Evolutionary conservation across 768 basidiomycete genomes (phyloP).

Genomic region (Grammothele lineata): DNA sequence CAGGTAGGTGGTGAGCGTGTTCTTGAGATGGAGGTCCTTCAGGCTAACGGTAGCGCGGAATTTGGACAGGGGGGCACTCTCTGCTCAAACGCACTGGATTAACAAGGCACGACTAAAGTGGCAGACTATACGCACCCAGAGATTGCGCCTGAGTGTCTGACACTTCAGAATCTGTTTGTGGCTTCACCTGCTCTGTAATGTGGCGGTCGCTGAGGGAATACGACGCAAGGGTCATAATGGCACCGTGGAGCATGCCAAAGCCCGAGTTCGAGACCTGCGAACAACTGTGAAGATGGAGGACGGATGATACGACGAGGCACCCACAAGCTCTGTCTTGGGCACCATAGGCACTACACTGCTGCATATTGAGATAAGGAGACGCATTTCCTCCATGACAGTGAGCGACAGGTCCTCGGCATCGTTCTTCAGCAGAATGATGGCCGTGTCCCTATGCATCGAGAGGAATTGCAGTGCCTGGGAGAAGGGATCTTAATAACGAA

Average conservation of each 20-base stretch:
- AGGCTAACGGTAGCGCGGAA: slow-evolving; percentile 56
- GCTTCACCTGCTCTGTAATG: slow-evolving; percentile 54
- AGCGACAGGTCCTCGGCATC: slow-evolving; percentile 58
- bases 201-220: slow-evolving; percentile 57
- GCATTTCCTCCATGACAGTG: slow-evolving; percentile 71
- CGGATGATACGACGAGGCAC: slow-evolving; percentile 27
- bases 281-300: slow-evolving; percentile 8
- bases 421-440: slow-evolving; percentile 78
- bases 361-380: slow-evolving; percentile 73
- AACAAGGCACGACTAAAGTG: neutral
- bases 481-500: neutral
- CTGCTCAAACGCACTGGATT: slow-evolving; percentile 26
- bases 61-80: slow-evolving; percentile 47
- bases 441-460: slow-evolving; percentile 75
- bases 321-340: slow-evolving; percentile 73
- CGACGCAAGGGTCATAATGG: slow-evolving; percentile 72
- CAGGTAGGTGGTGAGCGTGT: slow-evolving; percentile 61
- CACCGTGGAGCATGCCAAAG: slow-evolving; percentile 82
- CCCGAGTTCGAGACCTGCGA: slow-evolving; percentile 57
- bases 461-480: slow-evolving; percentile 75
- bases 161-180: slow-evolving; percentile 65
- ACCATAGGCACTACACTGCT: slow-evolving; percentile 65
- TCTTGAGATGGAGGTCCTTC: slow-evolving; percentile 55
- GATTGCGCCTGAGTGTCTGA: slow-evolving; percentile 49
- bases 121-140: slow-evolving; percentile 41